phyloP scores from a whole-genome alignment of 257 asterid species.

The Capsicum baccatum region DNA sequence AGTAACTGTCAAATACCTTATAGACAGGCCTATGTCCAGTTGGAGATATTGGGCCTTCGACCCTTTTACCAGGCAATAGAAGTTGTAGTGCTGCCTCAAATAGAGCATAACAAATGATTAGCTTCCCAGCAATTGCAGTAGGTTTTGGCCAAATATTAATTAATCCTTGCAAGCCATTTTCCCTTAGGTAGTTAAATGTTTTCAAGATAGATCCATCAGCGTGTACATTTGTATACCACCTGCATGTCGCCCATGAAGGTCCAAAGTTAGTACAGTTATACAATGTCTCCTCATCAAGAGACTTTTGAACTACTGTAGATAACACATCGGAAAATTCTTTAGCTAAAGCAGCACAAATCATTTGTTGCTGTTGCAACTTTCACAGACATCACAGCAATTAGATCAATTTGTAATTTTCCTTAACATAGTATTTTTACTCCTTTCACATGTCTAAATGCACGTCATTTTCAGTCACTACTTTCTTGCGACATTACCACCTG shows the following conservation, averaged over 20 bases:
- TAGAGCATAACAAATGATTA: conserved; percentile 72
- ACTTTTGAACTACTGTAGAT: not conserved
- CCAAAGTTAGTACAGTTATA: conserved; percentile 12
- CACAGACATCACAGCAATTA: not conserved
- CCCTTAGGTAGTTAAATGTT: conserved; percentile 61
- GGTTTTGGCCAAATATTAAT: conserved; percentile 83
- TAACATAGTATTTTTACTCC: not conserved
- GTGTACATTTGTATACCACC: conserved; percentile 98
- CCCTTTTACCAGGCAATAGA: conserved; percentile 80
- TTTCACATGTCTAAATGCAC: not conserved
- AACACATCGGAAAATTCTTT: not conserved
- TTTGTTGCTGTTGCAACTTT: not conserved
- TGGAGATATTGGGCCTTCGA: conserved; percentile 92
- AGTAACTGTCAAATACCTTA: conserved; percentile 55
- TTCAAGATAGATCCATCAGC: conserved; percentile 89
- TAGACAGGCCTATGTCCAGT: conserved; percentile 85
- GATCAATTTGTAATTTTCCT: not conserved
- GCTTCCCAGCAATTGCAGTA: conserved; percentile 71
- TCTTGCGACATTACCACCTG: not conserved
- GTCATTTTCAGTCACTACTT: not conserved
- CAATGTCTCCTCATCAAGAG: not conserved
- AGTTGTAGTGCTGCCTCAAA: conserved; percentile 96
- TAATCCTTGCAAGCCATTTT: conserved; percentile 75
- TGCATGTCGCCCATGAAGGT: conserved; percentile 45
- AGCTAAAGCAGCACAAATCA: not conserved